Conservation (phyloP, 768 basidiomycete species). For the Suillus bovinus region DNA sequence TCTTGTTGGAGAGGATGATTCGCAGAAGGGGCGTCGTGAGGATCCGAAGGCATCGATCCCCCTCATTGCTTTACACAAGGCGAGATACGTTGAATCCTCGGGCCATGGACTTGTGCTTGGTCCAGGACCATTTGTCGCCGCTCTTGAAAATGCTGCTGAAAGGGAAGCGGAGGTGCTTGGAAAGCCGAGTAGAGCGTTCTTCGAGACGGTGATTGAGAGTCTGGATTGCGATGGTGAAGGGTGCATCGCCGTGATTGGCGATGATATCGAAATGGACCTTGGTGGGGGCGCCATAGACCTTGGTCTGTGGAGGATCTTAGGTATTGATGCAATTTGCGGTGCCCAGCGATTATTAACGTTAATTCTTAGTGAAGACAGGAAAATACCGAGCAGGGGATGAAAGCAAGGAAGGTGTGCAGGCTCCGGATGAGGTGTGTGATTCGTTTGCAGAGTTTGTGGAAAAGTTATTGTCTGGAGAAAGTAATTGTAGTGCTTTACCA, state of each 20-base stretch:
- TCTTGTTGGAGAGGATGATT: slow-evolving; percentile 44
- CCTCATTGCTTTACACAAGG: slow-evolving; percentile 62
- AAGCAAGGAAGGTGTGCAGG: slow-evolving; percentile 31
- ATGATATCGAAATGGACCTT: slow-evolving; percentile 65
- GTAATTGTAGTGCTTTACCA: slow-evolving; percentile 14
- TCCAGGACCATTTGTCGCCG: slow-evolving; percentile 68
- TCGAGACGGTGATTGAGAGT: slow-evolving; percentile 53
- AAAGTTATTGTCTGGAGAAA: slow-evolving; percentile 11
- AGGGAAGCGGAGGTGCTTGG: slow-evolving; percentile 56
- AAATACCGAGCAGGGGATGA: slow-evolving; percentile 70
- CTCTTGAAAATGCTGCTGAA: slow-evolving; percentile 56
- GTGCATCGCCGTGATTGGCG: slow-evolving; percentile 58
- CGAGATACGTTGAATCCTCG: slow-evolving; percentile 48
- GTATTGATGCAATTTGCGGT: slow-evolving; percentile 32
- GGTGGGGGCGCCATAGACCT: slow-evolving; percentile 62
- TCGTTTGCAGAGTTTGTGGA: slow-evolving; percentile 58
- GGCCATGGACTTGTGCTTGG: slow-evolving; percentile 60
- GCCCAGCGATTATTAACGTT: slow-evolving; percentile 3
- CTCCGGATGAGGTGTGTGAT: slow-evolving; percentile 55
- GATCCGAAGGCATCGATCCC: slow-evolving; percentile 20
- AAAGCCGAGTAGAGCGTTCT: slow-evolving; percentile 62
- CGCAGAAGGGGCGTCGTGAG: slow-evolving; percentile 7
- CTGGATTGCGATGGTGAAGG: slow-evolving; percentile 31
- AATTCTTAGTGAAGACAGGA: slow-evolving; percentile 56
- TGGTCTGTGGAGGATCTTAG: slow-evolving; percentile 62